Base-by-base conservation (phyloP, 129 eudicot species). In the Ambrosia trifida region DNA sequence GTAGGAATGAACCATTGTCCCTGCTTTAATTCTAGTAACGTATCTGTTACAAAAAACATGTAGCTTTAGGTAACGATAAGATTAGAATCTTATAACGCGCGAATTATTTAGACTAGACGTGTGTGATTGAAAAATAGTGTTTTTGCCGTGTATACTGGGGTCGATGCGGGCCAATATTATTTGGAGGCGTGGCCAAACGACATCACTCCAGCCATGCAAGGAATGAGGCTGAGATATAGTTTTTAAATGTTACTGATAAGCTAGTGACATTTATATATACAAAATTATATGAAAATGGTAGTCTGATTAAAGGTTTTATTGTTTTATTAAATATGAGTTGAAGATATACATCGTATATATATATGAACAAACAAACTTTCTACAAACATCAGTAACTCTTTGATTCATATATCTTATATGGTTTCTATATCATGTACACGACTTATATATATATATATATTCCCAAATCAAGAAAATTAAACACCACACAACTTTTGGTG, bases 371-470 rank as follows among this genome's bases (percentile, higher is more conserved):
- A 64, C 41, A 43, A 64, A 18, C 36, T 41, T 40, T 40, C 9
- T 7, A 40, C 44, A 40, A 40, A 40, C 44, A 40, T 40, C 44
- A 40, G 44, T 10, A 0, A 30, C 20, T 53, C 59, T 17, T 18
- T 8, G 12, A 53, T 17, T 5, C 59, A 19, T 53, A 53, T 8
- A 20, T 19, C 4, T 61, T 33, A 32, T 61, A 24, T 24, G 18
- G n/a, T 61, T 61, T 61, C 24, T 4, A 14, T 52, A 28, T 67
- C 66, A 75, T 75, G 58, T 67, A 56, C 74, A 75, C 64, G 50
- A 53, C 47, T 54, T n/a, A n/a, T n/a, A n/a, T n/a, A 43, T 35
- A 38, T 16, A 46, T 46, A 45, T 46, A 46, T 59, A 31, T 59
- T 20, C 24, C 59, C 47, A 40, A 64, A 30, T 56, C 60, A 24